Percentiles rank a stretch among this genome's conserved stretches.
These are phyloP conservation scores for Sicyos edulis DNA, from an alignment of 306 rosid species.

Conservation along the genomic window DNA sequence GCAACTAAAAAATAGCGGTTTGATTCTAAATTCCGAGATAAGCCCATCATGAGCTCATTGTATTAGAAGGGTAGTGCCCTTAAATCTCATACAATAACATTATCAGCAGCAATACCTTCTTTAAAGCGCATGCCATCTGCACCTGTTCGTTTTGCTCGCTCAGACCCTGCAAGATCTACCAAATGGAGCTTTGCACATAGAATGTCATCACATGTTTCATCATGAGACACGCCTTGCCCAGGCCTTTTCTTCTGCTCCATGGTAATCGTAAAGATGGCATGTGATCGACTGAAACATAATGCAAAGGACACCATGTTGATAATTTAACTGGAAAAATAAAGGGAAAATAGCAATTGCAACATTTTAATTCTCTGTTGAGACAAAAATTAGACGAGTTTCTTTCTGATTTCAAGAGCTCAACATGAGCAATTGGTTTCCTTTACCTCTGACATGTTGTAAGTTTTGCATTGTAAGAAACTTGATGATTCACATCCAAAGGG, in stretches of 20 bases:
- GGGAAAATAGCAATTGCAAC: neutral
- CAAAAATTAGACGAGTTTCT: neutral
- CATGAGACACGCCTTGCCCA: slow-evolving; percentile 31
- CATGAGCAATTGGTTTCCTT: too few species aligned
- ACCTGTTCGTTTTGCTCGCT: slow-evolving; percentile 90
- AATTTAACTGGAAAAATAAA: neutral
- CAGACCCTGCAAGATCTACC: slow-evolving; percentile 97
- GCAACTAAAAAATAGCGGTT: neutral
- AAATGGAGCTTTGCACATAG: slow-evolving; percentile 80
- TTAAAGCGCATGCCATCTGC: slow-evolving; percentile 96
- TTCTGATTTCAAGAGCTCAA: slow-evolving; percentile 1
- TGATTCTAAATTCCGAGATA: neutral
- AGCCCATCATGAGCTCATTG: neutral
- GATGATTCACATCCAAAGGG: too few species aligned
- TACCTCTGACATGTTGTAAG: too few species aligned
- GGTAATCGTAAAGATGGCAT: slow-evolving; percentile 90
- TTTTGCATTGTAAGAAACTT: too few species aligned
- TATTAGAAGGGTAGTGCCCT: neutral
- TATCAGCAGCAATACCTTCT: slow-evolving; percentile 55
- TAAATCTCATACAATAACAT: neutral
- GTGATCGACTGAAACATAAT: slow-evolving; percentile 59
- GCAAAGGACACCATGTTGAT: neutral
- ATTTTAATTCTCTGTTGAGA: neutral
- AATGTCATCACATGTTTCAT: slow-evolving; percentile 63
- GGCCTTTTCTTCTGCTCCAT: slow-evolving; percentile 72